Percentiles rank a stretch among this genome's conserved stretches.
Evolutionary conservation across 257 asterid species (phyloP).

Genomic region (Galeopsis tetrahit): DNA sequence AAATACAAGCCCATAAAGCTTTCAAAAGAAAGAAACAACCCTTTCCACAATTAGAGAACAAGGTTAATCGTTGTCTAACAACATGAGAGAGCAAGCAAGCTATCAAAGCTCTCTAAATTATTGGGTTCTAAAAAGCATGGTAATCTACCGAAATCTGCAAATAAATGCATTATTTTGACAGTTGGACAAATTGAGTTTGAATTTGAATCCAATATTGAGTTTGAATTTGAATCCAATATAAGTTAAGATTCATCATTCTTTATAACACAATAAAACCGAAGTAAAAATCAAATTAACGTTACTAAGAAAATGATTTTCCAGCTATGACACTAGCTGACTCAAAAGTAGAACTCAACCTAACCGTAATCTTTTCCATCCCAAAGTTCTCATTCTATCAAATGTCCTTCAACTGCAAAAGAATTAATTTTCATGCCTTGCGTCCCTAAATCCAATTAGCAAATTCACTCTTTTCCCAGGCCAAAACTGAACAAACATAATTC

Average conservation of each 20-base stretch:
- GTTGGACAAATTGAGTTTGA: background rate
- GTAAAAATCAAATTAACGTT: background rate
- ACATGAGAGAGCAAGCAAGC: background rate
- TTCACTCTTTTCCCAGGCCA: background rate
- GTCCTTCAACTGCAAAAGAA: slow-evolving; percentile 18
- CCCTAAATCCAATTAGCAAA: slow-evolving; percentile 3
- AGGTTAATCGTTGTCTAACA: background rate
- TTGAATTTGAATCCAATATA: background rate
- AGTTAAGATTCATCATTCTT: background rate
- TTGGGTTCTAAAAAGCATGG: slow-evolving; percentile 9
- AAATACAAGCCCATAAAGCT: background rate
- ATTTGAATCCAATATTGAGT: background rate
- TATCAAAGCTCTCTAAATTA: slow-evolving; percentile 5
- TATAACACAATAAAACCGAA: background rate
- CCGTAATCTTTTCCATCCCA: slow-evolving; percentile 1
- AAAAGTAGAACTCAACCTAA: slow-evolving; percentile 12
- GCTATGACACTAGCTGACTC: slow-evolving; percentile 14
- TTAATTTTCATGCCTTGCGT: slow-evolving; percentile 3
- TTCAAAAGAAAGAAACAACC: slow-evolving; percentile 21
- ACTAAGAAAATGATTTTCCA: slow-evolving; percentile 5
- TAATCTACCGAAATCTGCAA: background rate
- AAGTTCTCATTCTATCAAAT: background rate
- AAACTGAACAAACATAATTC: background rate
- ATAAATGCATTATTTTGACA: background rate
- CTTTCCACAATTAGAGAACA: background rate